These are phyloP conservation scores for Exsudoporus frostii DNA, from an alignment of 768 basidiomycete genomes.

Conservation along the genomic window DNA sequence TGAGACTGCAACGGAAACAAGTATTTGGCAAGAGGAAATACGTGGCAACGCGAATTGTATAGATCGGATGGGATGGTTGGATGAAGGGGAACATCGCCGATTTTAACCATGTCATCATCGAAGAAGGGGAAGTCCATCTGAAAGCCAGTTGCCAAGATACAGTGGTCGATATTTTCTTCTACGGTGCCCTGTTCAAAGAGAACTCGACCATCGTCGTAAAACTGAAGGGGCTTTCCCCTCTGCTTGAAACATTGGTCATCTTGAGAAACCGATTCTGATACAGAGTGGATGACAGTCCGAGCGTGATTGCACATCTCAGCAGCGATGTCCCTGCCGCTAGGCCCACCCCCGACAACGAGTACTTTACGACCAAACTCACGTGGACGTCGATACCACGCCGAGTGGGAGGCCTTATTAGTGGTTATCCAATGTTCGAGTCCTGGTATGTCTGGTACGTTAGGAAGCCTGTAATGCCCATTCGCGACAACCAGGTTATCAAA, in stretches of 20 bases:
- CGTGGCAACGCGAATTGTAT: slow-evolving; percentile 59
- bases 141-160: slow-evolving; percentile 78
- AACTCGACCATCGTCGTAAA: slow-evolving; percentile 44
- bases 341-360: slow-evolving; percentile 51
- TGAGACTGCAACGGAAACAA: slow-evolving; percentile 57
- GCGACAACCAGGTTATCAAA: slow-evolving; percentile 73
- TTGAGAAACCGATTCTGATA: slow-evolving; percentile 34
- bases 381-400: slow-evolving; percentile 65
- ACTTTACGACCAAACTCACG: slow-evolving; percentile 36
- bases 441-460: slow-evolving; percentile 57
- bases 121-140: slow-evolving; percentile 65
- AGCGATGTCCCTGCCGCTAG: slow-evolving; percentile 68
- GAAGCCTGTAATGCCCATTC: slow-evolving; percentile 71
- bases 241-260: slow-evolving; percentile 36
- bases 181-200: slow-evolving; percentile 56
- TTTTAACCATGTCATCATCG: slow-evolving; percentile 32
- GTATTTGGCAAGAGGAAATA: slow-evolving; percentile 72
- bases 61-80: slow-evolving; percentile 50
- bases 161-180: slow-evolving; percentile 55
- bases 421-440: slow-evolving; percentile 61
- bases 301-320: slow-evolving; percentile 50
- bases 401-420: slow-evolving; percentile 53
- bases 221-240: slow-evolving; percentile 42
- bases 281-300: slow-evolving; percentile 54
- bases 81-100: slow-evolving; percentile 39